These are phyloP conservation scores for Paraphoma sp. DNA, from an alignment of 2,329 filamentous ascomycete genomes.

Conservation along the genomic window DNA sequence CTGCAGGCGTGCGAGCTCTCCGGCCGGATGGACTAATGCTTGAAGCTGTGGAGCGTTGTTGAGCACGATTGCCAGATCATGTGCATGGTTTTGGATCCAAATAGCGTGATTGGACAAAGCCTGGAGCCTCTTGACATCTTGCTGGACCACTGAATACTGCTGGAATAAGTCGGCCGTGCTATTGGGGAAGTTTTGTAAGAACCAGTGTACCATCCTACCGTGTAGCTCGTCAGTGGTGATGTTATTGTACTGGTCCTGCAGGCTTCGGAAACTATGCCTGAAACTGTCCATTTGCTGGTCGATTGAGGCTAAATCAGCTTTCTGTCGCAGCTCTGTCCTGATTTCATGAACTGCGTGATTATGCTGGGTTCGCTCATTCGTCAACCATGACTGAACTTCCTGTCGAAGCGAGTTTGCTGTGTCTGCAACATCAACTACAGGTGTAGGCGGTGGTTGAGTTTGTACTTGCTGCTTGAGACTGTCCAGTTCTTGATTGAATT, in stretches of 20 bases:
- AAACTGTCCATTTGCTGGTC: constrained; percentile 7
- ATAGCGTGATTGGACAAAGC: neutral
- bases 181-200: constrained; percentile 25
- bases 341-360: neutral
- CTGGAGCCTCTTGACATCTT: constrained; percentile 10
- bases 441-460: neutral
- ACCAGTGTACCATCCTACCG: constrained; percentile 31
- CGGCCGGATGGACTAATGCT: neutral
- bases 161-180: constrained; percentile 5
- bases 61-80: neutral
- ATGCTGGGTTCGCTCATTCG: neutral
- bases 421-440: neutral
- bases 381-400: neutral
- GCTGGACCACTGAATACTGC: constrained; percentile 4
- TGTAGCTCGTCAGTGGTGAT: constrained; percentile 30
- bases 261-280: constrained; percentile 7
- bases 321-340: neutral
- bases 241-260: constrained; percentile 34
- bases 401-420: neutral
- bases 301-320: constrained; percentile 1
- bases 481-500: neutral
- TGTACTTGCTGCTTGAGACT: neutral
- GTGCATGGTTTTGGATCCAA: constrained; percentile 5
- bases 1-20: neutral
- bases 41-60: constrained; percentile 1